Percentiles rank a stretch among this genome's conserved stretches.
Conservation (phyloP, 2,329 filamentous ascomycete species). For the Ophiobolus disseminans region DNA sequence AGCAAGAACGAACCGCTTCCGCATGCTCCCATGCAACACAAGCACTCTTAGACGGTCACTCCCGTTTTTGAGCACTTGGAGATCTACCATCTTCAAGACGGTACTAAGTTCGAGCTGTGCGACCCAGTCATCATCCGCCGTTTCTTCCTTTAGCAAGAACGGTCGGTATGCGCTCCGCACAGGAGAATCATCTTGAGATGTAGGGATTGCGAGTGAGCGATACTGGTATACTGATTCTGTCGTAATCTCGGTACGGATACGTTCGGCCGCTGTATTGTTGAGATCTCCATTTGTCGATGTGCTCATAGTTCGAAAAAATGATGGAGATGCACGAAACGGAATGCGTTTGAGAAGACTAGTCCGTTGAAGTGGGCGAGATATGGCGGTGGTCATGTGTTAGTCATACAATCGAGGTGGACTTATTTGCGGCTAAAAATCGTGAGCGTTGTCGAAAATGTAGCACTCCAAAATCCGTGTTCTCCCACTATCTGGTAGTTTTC, state of each 20-base stretch:
- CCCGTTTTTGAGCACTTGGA: constrained; percentile 50
- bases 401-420: too few relatives aligned
- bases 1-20: constrained; percentile 49
- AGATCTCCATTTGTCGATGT: constrained; percentile 28
- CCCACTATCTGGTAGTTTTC: too few relatives aligned
- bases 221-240: constrained; percentile 20
- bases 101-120: constrained; percentile 63
- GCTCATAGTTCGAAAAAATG: constrained; percentile 6
- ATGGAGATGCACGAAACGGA: too few relatives aligned
- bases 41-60: constrained; percentile 61
- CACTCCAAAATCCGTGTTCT: too few relatives aligned
- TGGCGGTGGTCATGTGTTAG: too few relatives aligned
- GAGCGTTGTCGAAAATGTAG: too few relatives aligned
- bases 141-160: constrained; percentile 57
- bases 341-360: too few relatives aligned
- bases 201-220: constrained; percentile 53
- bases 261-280: constrained; percentile 33
- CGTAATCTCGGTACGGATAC: constrained; percentile 15
- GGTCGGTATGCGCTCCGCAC: constrained; percentile 62
- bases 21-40: constrained; percentile 67
- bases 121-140: constrained; percentile 62
- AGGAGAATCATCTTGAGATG: constrained; percentile 55
- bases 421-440: too few relatives aligned
- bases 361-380: too few relatives aligned
- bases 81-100: constrained; percentile 58